A percentile compares a stretch with the other conserved stretches of the same genome.
Conservation (phyloP, 768 basidiomycete species). For the Psilocybe subaeruginosa region DNA sequence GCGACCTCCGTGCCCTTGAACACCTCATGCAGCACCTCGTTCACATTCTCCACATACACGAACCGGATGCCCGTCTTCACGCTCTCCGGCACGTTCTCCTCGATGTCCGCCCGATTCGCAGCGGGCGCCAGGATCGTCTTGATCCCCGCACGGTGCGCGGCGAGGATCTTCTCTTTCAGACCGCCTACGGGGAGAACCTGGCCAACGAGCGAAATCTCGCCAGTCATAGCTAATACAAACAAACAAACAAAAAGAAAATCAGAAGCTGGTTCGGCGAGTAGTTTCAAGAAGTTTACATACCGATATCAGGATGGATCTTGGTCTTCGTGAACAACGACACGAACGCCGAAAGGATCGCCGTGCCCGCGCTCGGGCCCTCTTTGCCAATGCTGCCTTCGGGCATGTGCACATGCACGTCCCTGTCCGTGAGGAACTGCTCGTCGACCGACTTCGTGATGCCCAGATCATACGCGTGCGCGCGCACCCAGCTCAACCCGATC, state of each 20-base stretch:
- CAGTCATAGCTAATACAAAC: constrained; percentile 81
- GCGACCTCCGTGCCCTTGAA: constrained; percentile 64
- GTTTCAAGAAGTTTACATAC: constrained; percentile 44
- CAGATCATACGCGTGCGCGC: constrained; percentile 85
- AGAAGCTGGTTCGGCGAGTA: too few relatives aligned
- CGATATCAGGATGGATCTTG: constrained; percentile 84
- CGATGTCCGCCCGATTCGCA: constrained; percentile 92
- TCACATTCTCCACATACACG: constrained; percentile 93
- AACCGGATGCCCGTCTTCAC: constrained; percentile 95
- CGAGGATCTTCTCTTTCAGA: constrained; percentile 94
- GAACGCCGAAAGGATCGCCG: constrained; percentile 89
- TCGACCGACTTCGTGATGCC: constrained; percentile 76
- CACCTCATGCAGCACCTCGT: constrained; percentile 86
- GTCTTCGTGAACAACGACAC: constrained; percentile 91
- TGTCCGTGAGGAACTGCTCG: constrained; percentile 82
- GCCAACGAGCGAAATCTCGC: constrained; percentile 95
- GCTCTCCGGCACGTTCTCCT: constrained; percentile 95
- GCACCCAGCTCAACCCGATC: constrained; percentile 93
- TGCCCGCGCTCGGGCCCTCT: constrained; percentile 97
- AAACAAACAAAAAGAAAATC: background rate
- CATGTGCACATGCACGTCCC: constrained; percentile 96
- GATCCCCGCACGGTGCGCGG: constrained; percentile 96
- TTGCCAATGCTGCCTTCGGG: constrained; percentile 92
- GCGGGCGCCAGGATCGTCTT: constrained; percentile 87
- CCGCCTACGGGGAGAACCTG: constrained; percentile 97